A percentile compares a stretch with the other conserved stretches of the same genome.
phyloP scores from a whole-genome alignment of 179 eudicot genomes.

The Spergularia azorica region DNA sequence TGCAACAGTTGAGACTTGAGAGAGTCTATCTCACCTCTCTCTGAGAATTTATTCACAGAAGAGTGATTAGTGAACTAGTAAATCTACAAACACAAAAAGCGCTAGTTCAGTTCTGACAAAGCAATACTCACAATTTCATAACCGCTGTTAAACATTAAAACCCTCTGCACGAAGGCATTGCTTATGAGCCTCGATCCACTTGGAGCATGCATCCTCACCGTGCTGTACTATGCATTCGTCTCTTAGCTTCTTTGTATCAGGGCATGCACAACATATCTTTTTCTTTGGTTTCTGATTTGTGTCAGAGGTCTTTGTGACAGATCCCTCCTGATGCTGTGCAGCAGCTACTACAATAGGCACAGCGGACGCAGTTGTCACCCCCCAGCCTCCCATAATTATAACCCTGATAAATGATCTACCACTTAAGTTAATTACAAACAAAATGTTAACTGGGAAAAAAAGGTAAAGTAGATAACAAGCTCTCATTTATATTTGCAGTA shows the following conservation, averaged over 20 bases:
- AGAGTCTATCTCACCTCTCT: too few species aligned
- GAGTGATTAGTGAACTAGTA: too few species aligned
- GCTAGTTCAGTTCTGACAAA: too few species aligned
- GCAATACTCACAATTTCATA: background rate
- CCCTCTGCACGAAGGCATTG: constrained; percentile 93
- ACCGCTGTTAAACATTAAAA: constrained; percentile 53
- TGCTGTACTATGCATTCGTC: constrained; percentile 89
- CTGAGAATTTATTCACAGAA: too few species aligned
- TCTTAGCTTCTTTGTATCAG: constrained; percentile 84
- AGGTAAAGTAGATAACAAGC: too few species aligned
- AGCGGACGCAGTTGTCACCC: constrained; percentile 20
- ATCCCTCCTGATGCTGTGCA: constrained; percentile 38
- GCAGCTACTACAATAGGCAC: constrained; percentile 18
- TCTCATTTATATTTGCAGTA: too few species aligned
- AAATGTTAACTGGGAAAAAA: too few species aligned
- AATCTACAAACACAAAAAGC: too few species aligned
- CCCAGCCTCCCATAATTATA: constrained; percentile 49
- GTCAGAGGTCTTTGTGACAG: constrained; percentile 34
- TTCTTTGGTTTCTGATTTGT: constrained; percentile 71
- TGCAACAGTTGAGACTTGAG: too few species aligned
- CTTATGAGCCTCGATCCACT: constrained; percentile 90
- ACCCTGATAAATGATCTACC: background rate
- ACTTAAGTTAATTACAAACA: too few species aligned
- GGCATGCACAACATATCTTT: constrained; percentile 96
- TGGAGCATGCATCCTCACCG: constrained; percentile 80